A percentile compares a stretch with the other conserved stretches of the same genome.
Conservation (phyloP, 2,329 filamentous ascomycete genomes). For the Teratosphaeria destructans region DNA sequence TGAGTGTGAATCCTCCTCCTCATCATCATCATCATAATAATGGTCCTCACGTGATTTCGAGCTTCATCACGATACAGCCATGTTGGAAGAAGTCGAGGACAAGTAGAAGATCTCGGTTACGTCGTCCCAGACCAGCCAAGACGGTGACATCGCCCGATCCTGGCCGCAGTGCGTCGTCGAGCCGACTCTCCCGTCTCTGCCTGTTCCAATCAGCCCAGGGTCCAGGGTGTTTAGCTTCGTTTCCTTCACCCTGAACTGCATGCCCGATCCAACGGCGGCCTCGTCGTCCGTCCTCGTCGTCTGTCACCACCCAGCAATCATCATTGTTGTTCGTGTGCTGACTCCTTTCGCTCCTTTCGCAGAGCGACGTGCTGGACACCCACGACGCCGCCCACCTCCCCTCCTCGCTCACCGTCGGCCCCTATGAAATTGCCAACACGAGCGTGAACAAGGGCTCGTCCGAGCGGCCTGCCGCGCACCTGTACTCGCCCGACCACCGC, state of each 20-base stretch:
- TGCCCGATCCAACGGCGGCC: background rate
- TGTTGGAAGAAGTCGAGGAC: too few species aligned
- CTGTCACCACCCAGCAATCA: background rate
- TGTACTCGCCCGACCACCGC: background rate
- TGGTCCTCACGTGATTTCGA: background rate
- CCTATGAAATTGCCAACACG: background rate
- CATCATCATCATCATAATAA: too few species aligned
- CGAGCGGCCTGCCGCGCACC: background rate
- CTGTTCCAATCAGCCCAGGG: background rate
- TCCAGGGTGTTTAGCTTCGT: background rate
- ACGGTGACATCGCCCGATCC: background rate
- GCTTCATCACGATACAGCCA: too few species aligned
- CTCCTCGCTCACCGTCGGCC: background rate
- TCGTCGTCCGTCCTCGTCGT: too few species aligned
- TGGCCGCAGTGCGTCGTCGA: background rate
- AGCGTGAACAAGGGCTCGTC: background rate
- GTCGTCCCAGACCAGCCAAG: background rate
- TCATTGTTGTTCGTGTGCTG: background rate
- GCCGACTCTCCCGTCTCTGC: background rate
- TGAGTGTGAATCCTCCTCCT: background rate
- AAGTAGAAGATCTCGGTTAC: too few species aligned
- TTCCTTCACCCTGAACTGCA: background rate
- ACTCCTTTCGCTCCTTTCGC: background rate
- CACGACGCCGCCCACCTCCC: too few species aligned
- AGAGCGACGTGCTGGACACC: background rate